Percentiles rank a stretch among this genome's conserved stretches.
These are phyloP conservation scores for Chytriomyces sp. DNA, from an alignment of 192 early-diverging fungal species.

Conservation along the genomic window DNA sequence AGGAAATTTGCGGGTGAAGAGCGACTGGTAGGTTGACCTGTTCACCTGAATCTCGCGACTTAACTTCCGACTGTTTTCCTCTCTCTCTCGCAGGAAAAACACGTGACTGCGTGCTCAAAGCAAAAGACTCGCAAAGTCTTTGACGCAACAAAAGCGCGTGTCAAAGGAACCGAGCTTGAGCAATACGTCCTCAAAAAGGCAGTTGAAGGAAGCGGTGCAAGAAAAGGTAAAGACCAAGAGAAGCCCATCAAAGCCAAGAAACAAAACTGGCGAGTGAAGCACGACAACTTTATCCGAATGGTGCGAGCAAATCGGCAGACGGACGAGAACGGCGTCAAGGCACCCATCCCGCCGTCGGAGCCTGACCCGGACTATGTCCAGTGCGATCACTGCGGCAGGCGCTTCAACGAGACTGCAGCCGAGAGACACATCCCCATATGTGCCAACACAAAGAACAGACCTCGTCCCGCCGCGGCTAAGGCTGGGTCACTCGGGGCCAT, in stretches of 20 bases:
- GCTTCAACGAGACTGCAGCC: constrained; percentile 59
- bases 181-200: constrained; percentile 44
- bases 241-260: constrained; percentile 29
- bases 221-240: background rate
- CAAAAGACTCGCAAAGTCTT: constrained; percentile 52
- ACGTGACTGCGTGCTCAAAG: constrained; percentile 53
- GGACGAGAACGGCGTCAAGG: background rate
- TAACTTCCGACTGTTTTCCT: background rate
- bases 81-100: constrained; percentile 46
- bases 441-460: constrained; percentile 48
- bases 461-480: constrained; percentile 25
- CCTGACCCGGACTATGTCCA: constrained; percentile 55
- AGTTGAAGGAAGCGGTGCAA: background rate
- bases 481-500: background rate
- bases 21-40: constrained; percentile 40
- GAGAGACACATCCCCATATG: constrained; percentile 61
- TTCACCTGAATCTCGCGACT: background rate
- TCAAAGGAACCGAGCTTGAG: constrained; percentile 61
- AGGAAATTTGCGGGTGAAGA: constrained; percentile 56
- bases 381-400: constrained; percentile 50
- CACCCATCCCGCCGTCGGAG: constrained; percentile 17
- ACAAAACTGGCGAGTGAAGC: constrained; percentile 55
- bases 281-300: constrained; percentile 56
- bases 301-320: constrained; percentile 45
- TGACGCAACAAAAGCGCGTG: constrained; percentile 53